A percentile compares a stretch with the other conserved stretches of the same genome.
These are phyloP conservation scores for Blumeriella jaapii DNA, from an alignment of 2,329 filamentous ascomycete species.

Conservation along the genomic window DNA sequence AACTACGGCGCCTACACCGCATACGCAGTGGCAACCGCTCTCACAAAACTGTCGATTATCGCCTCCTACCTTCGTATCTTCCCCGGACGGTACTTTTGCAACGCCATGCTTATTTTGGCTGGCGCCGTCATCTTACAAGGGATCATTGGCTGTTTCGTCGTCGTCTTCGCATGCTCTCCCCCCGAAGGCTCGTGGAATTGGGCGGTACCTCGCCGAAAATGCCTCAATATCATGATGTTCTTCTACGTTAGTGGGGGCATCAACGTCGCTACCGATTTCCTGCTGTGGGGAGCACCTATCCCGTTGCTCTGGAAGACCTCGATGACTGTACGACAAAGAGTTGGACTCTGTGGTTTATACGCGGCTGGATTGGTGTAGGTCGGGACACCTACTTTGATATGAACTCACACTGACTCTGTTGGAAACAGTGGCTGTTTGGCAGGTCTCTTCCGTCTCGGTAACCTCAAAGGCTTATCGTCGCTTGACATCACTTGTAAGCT, in stretches of 20 bases:
- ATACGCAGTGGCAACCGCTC: conserved; percentile 5
- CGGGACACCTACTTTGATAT: not conserved
- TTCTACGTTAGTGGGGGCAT: conserved; percentile 4
- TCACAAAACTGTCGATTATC: conserved; percentile 10
- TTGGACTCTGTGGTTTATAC: conserved; percentile 3
- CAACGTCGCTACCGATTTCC: conserved; percentile 6
- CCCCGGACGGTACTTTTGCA: conserved; percentile 1
- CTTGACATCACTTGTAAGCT: conserved; percentile 8
- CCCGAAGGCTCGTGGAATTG: conserved; percentile 5
- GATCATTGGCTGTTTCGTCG: conserved; percentile 3
- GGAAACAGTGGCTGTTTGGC: conserved; percentile 2
- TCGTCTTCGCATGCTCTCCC: conserved; percentile 7
- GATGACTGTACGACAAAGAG: conserved; percentile 1
- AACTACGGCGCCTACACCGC: conserved; percentile 5
- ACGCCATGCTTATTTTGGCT: conserved; percentile 1
- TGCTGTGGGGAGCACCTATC: conserved; percentile 4
- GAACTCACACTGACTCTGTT: not conserved
- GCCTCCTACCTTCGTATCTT: conserved; percentile 9
- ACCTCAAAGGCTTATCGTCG: conserved; percentile 5
- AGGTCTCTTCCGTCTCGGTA: conserved; percentile 5
- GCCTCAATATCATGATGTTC: conserved; percentile 9
- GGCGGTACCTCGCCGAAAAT: not conserved
- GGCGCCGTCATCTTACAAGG: conserved; percentile 1
- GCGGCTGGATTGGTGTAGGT: conserved; percentile 7
- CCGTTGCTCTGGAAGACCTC: conserved; percentile 2